Percentiles rank a stretch among this genome's conserved stretches.
Conservation (phyloP, 306 rosid genomes). For the Oxytropis ochrocephala region DNA sequence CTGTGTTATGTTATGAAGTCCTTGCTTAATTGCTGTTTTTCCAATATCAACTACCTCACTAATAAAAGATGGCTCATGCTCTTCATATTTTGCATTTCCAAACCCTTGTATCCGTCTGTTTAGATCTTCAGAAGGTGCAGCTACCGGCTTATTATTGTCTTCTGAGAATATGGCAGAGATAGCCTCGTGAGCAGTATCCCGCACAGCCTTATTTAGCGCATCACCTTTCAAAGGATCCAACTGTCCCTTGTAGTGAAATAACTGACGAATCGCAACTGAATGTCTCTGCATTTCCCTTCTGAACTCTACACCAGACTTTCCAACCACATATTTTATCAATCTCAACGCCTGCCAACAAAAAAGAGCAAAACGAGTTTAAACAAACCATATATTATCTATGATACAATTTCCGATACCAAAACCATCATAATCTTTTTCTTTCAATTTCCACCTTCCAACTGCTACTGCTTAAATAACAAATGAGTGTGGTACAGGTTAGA, state of each 20-base stretch:
- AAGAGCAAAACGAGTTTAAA: slow-evolving; percentile 1
- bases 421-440: background rate
- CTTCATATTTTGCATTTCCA: slow-evolving; percentile 74
- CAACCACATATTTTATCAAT: slow-evolving; percentile 83
- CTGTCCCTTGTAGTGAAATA: slow-evolving; percentile 90
- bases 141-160: slow-evolving; percentile 47
- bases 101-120: slow-evolving; percentile 92
- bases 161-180: slow-evolving; percentile 81
- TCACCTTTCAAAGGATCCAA: slow-evolving; percentile 91
- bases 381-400: background rate
- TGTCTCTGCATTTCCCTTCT: slow-evolving; percentile 99
- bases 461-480: background rate
- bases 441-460: background rate
- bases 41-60: slow-evolving; percentile 98
- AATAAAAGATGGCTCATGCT: slow-evolving; percentile 69
- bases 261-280: slow-evolving; percentile 78
- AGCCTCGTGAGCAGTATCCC: slow-evolving; percentile 85
- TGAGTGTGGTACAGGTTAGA: background rate
- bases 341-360: slow-evolving; percentile 64
- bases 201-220: slow-evolving; percentile 87
- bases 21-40: slow-evolving; percentile 94
- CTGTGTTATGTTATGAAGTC: slow-evolving; percentile 70
- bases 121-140: slow-evolving; percentile 72
- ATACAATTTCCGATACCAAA: background rate
- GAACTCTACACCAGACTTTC: slow-evolving; percentile 93